Percentiles rank a stretch among this genome's conserved stretches.
Conservation (phyloP, 1,284 basidiomycete species). For the Pseudozyma hubeiensis region DNA sequence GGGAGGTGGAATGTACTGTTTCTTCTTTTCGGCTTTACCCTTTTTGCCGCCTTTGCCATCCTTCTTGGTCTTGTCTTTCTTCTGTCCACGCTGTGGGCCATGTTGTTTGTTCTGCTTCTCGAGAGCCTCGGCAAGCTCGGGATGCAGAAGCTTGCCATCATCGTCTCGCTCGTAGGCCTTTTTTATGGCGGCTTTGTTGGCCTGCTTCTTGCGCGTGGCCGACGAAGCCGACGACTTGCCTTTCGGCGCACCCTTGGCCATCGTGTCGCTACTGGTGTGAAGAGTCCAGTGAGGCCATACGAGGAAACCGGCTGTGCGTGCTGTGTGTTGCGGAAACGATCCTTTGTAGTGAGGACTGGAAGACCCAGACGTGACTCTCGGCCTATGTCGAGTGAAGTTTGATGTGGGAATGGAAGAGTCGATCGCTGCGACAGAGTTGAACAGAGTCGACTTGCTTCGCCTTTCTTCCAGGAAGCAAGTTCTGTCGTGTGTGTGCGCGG, state of each 20-base stretch:
- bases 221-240: conserved; percentile 67
- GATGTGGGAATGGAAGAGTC: too few species aligned
- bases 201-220: conserved; percentile 67
- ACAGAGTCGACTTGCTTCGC: too few species aligned
- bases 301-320: background rate
- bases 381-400: too few species aligned
- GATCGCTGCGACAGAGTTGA: too few species aligned
- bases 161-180: conserved; percentile 48
- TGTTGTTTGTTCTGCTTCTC: conserved; percentile 32
- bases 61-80: conserved; percentile 62
- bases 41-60: conserved; percentile 50
- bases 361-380: too few species aligned
- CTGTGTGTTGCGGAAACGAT: too few species aligned
- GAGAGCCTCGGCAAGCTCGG: conserved; percentile 27
- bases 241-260: conserved; percentile 49
- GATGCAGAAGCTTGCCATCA: conserved; percentile 39
- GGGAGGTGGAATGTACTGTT: conserved; percentile 64
- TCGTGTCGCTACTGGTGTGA: conserved; percentile 6
- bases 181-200: conserved; percentile 60
- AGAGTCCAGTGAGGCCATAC: conserved; percentile 1
- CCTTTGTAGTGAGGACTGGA: background rate
- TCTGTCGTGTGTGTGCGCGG: background rate
- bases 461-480: too few species aligned
- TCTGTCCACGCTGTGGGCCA: conserved; percentile 52
- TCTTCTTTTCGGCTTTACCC: conserved; percentile 60